Base-by-base conservation (phyloP, 371 early-diverging fungal species). In the Mortierella sp. region DNA sequence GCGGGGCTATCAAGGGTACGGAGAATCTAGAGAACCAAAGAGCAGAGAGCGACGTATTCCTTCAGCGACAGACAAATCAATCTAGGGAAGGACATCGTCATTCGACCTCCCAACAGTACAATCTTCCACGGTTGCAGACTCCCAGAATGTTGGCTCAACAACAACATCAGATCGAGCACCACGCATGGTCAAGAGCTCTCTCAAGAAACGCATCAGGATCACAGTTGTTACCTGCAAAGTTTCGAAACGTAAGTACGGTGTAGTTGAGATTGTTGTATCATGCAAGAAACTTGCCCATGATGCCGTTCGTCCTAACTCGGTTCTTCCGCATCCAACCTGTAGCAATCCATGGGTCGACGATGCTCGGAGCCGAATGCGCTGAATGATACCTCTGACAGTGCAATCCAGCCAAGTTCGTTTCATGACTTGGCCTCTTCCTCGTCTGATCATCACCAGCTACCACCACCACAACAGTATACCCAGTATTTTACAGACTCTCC, bases 91-190 rank as follows among this genome's bases (percentile, higher is more conserved):
- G 38, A 5, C 58, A 41, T 2, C 47, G 48, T 14, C 67, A 58
- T 42, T 52, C 54, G 2, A 23, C 43, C 0, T 30, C 53, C 1
- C 53, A 61, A 28, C 46, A 61, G 0, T 31, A 53, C 24, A 50
- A 48, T 2, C 55, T 72, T 10, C 73, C 73, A 4, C 63, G 63
- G 51, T 10, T 72, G 18, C 73, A 72, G 42, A 72, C 73, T 0
- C 73, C 63, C n/a, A 54, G 73, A 23, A 58, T 63, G 27, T 34
- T 72, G 16, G 73, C 73, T 2, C 73, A 72, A 38, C 54, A 59
- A 0, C 73, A 72, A 54, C 73, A 72, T 26, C 73, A 66, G 30
- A 23, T 42, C 12, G 64, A 56, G 10, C 63, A 63, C 21, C 48
- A 41, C 5, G 27, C 73, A 16, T 72, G 73, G 73, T 61, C 62